Evolutionary conservation across 108 stramenopile genomes (phyloP).

Genomic region (Cylindrotheca closterium): DNA sequence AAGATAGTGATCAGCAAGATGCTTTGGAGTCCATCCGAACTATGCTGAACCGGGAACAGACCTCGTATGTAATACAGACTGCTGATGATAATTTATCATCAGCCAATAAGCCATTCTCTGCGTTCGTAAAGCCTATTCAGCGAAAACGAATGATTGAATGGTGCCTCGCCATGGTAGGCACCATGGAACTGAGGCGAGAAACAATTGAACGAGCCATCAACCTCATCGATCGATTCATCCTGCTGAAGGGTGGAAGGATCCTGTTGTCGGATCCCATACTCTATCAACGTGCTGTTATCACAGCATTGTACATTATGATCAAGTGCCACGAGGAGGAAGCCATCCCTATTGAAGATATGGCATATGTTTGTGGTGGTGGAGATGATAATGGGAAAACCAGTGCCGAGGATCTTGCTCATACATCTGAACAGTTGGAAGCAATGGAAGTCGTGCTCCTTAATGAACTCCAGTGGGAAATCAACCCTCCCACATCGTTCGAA

Average conservation of each 20-base stretch:
- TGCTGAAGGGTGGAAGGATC: not conserved
- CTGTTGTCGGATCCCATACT: not conserved
- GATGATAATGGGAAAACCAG: too few relatives aligned
- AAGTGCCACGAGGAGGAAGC: not conserved
- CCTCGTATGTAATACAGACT: not conserved
- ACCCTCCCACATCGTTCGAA: not conserved
- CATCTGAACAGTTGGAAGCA: not conserved
- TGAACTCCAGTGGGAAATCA: not conserved
- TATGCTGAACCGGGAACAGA: not conserved
- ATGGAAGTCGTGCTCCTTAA: not conserved
- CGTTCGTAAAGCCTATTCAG: not conserved
- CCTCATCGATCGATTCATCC: not conserved
- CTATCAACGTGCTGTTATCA: not conserved
- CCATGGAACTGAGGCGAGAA: not conserved
- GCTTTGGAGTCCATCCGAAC: not conserved
- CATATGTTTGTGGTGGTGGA: not conserved
- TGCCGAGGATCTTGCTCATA: too few relatives aligned
- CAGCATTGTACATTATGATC: not conserved
- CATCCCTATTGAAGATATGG: not conserved
- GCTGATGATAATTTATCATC: not conserved
- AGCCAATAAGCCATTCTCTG: too few relatives aligned
- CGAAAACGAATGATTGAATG: not conserved
- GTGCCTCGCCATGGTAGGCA: not conserved
- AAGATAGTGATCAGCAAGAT: not conserved
- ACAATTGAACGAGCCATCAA: not conserved